Base-by-base conservation (phyloP, 345 rosid genomes). In the Brassica rapa region DNA sequence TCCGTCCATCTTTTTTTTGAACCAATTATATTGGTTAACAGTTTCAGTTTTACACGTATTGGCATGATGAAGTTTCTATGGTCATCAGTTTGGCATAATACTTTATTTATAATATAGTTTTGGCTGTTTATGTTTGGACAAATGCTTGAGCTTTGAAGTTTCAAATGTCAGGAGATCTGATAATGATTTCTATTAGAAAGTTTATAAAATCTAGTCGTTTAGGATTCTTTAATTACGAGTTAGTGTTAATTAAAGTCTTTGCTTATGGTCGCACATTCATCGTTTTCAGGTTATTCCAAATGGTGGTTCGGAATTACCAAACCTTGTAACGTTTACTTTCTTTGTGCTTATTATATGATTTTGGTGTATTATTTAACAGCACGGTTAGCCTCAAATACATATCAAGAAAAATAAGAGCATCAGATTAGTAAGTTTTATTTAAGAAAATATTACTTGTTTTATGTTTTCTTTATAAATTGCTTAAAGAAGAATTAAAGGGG, bases 11-110 rank as follows among this genome's bases (percentile, higher is more conserved):
- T 14, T 1, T 32, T 8, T 9, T 1, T n/a, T 29, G 5, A 9
- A 2, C 43, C 62, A 51, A 16, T 70, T 30, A 9, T 68, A 9
- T 53, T 55, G 19, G 29, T 5, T 55, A 70, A 53, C 49, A 70
- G 25, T 3, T 70, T 55, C 30, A 55, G 6, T 69, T 23, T 15
- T 24, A 23, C 61, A 56, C 72, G 62, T 68, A 51, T 51, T 68
- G 23, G 4, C 70, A 66, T 66, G 33, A 49, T 15, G 8, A 68
- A 27, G 30, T 46, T 49, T 51, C 24, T 68, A 9, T 49, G 24
- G 39, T 29, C 37, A 15, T 68, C 71, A 25, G n/a, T 35, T 59
- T 0, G 62, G 62, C 24, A 55, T 19, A 16, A 5, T 15, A 16
- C 1, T 19, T 19, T 55, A 55, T 55, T 55, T 55, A 55, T 3